Evolutionary conservation across 208 protist genomes (phyloP), one percentile per base, ranked within the genome.

Genomic region (Vickermania spadyakhi): DNA sequence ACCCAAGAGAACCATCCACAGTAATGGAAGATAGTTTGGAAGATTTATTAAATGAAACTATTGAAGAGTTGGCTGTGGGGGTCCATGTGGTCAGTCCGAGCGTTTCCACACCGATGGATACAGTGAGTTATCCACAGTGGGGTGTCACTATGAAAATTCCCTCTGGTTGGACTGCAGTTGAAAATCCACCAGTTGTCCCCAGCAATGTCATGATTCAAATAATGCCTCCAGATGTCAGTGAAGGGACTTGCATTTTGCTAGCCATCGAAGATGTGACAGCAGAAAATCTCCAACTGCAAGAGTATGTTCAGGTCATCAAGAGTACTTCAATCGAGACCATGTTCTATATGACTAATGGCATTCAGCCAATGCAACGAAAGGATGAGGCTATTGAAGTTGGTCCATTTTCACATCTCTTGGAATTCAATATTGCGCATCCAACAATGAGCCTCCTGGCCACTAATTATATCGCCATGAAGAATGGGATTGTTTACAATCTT

Each of bases 311-410:
- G 36, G 11, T 45, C 11, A 45, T 45, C 11, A 45, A 45, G 18
- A n/a, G 11, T n/a, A 45, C 36, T n/a, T 7, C 36, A 45, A 45
- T 45, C 11, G 36, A 45, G 36, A 45, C 36, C 7, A 45, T 45
- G 36, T 45, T 45, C 18, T 18, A n/a, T n/a, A 45, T 45, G 36
- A 45, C 36, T 18, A 45, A 45, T 45, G 36, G 36, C 7, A 18
- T 45, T 45, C 36, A 45, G 36, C 36, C 36, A 45, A 45, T 45
- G 36, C 36, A 45, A 45, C 36, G 36, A 7, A 45, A 45, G 36
- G 36, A 45, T 45, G 36, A 45, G 18, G 18, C 36, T n/a, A 18
- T 45, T 7, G 11, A 18, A 18, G 36, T 45, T n/a, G 36, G 36
- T 7, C 11, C 36, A 45, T 45, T 45, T 18, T n/a, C 36, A n/a